phyloP scores from a whole-genome alignment of 306 rosid species.

The Vigna unguiculata region DNA sequence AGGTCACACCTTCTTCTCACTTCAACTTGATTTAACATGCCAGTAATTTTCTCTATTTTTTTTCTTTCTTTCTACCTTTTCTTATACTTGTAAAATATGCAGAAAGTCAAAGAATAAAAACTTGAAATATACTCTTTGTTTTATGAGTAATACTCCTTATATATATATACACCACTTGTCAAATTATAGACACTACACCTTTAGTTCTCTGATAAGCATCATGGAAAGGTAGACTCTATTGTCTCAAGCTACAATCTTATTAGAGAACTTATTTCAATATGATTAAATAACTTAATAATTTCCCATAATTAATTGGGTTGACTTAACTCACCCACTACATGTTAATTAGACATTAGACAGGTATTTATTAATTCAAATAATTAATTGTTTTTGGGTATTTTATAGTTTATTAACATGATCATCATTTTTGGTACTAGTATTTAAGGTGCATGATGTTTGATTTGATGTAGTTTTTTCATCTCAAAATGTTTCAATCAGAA shows the following conservation, averaged over 20 bases:
- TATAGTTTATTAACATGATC: constrained; percentile 23
- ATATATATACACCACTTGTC: constrained; percentile 17
- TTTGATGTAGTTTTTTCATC: constrained; percentile 61
- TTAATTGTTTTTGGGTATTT: constrained; percentile 34
- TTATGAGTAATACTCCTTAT: constrained; percentile 5
- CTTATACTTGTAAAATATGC: background rate
- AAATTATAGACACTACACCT: constrained; percentile 11
- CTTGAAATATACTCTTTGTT: background rate
- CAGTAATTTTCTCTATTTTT: background rate
- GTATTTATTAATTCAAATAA: constrained; percentile 23
- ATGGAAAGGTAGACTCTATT: constrained; percentile 27
- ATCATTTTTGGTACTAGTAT: constrained; percentile 32
- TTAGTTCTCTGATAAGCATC: constrained; percentile 41
- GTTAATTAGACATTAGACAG: constrained; percentile 46
- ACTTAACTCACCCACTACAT: constrained; percentile 43
- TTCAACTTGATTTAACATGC: constrained; percentile 19
- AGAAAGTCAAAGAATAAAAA: background rate
- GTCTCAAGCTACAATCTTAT: constrained; percentile 33
- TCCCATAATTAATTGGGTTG: constrained; percentile 30
- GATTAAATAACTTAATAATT: constrained; percentile 36
- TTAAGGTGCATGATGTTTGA: constrained; percentile 49
- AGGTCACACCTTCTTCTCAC: constrained; percentile 10
- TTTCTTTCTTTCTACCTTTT: background rate
- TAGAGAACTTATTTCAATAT: constrained; percentile 14
- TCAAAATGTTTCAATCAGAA: constrained; percentile 65